Percentiles rank a stretch among this genome's conserved stretches.
Evolutionary conservation across 2,329 filamentous ascomycete species (phyloP).

Genomic region (Chaetomium globosum): DNA sequence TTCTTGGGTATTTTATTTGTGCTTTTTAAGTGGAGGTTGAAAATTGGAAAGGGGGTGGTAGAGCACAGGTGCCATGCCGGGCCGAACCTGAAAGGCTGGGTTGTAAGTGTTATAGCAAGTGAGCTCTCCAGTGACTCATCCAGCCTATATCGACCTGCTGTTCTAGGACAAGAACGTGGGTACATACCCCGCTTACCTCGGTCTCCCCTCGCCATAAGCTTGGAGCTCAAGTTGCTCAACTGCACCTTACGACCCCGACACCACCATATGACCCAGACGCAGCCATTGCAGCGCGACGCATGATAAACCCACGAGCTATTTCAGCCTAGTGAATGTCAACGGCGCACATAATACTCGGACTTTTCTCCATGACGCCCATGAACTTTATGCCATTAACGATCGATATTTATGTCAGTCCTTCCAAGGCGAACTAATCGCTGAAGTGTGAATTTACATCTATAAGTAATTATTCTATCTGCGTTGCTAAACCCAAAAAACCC

Average conservation of each 20-base stretch:
- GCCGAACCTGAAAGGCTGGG: neutral
- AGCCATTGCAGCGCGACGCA: neutral
- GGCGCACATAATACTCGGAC: too few species aligned
- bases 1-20: too few species aligned
- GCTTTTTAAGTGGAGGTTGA: too few species aligned
- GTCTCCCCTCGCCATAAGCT: neutral
- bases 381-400: neutral
- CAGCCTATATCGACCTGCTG: neutral
- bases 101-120: neutral
- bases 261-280: neutral
- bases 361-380: too few species aligned
- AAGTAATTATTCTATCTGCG: neutral
- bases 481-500: neutral
- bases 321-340: too few species aligned
- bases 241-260: too few species aligned
- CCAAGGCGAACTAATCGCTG: neutral
- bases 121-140: neutral
- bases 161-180: neutral
- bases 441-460: neutral
- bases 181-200: neutral
- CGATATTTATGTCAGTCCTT: too few species aligned
- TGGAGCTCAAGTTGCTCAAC: too few species aligned
- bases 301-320: too few species aligned
- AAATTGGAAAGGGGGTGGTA: neutral
- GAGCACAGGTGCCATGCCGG: slow-evolving; percentile 1